Conservation (phyloP, 148 eudicot genomes). For the Gaultheria prostrata region DNA sequence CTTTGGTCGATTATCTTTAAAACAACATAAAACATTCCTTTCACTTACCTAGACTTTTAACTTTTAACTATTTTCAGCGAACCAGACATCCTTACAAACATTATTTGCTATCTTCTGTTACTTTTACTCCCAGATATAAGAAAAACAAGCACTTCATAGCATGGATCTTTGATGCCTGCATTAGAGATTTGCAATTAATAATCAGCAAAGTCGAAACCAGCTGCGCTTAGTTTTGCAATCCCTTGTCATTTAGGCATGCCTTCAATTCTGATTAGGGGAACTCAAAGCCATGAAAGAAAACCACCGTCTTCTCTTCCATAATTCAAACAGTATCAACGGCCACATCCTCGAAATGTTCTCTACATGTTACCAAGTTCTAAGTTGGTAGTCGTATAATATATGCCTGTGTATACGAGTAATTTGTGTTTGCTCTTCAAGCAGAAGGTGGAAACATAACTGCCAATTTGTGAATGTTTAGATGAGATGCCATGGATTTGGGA, state of each 20-base stretch:
- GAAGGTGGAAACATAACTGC: background rate
- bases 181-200: no score
- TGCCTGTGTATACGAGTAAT: background rate
- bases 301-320: background rate
- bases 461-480: background rate
- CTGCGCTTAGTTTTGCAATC: background rate
- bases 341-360: background rate
- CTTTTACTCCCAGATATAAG: no score
- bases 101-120: no score
- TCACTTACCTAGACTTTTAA: no score
- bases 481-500: background rate
- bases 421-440: background rate
- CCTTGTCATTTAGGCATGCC: background rate
- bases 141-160: no score
- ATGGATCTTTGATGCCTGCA: no score
- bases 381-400: background rate
- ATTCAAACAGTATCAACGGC: background rate
- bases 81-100: no score
- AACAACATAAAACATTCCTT: no score
- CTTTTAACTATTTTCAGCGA: no score
- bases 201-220: background rate
- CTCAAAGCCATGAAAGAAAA: background rate
- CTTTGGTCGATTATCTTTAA: no score
- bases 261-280: background rate
- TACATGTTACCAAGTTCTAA: background rate